Evolutionary conservation across 2,329 filamentous ascomycete species (phyloP), one percentile per base, ranked within the genome.

Genomic region (Stylonectria norvegica): DNA sequence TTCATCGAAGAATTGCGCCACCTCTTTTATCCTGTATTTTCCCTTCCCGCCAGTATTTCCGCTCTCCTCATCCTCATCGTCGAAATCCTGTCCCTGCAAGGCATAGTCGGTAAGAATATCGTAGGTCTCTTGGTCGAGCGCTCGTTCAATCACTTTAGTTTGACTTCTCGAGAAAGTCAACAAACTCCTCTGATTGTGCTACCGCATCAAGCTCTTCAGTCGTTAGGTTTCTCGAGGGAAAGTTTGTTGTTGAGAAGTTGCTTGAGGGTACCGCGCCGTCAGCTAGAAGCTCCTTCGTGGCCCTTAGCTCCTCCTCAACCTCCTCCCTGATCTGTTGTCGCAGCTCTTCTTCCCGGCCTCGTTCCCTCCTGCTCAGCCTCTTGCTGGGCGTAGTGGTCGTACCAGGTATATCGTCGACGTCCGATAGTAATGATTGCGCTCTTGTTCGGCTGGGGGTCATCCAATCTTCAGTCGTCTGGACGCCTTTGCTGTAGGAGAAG

Each of bases 71-170:
- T 94, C 88, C 34, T 94, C 89, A 33, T 94, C 89, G 28, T 93
- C 79, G 9, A 83, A 69, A 39, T 84, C 83, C 43, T 85, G 73
- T 5, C 85, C 86, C 43, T 87, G 85, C 27, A 94, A 73, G 27
- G 89, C 89, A 66, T 98, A 98, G 67, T 98, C 90, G 43, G 89
- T 89, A 45, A 98, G 73, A 46, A 98, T 88, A 62, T 98, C 93
- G 63, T 97, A 98, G 42, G 67, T 69, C 58, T 96, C 89, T 59
- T 95, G 85, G 58, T 97, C 93, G 49, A 98, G 71, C 5, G 93
- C 91, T 57, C 93, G 81, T 69, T 98, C 93, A 54, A 98, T 91
- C 34, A 98, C 90, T 66, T 97, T 98, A 41, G 89, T 95, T n/a
- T 16, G 91, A 96, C 54, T 89, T 81, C 58, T 98, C 93, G 20